Base-by-base conservation (phyloP, 352 stramenopile species). In the Phytophthora podocarpi region DNA sequence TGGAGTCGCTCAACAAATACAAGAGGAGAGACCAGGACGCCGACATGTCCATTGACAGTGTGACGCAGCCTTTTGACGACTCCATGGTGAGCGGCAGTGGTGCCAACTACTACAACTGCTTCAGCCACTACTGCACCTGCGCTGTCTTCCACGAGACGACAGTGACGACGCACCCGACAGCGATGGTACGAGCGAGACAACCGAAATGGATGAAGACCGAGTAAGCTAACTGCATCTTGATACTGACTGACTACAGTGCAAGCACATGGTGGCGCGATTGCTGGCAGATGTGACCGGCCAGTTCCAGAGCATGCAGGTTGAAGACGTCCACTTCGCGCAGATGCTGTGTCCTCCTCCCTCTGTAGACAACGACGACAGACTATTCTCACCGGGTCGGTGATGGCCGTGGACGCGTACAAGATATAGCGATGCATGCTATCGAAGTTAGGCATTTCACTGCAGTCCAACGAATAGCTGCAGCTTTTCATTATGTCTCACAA, bases 21-120 rank as follows among this genome's bases (percentile, higher is more conserved):
- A 72, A 72, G 9, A 41, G 53, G 27, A 50, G 36, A 11, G 43
- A 63, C 8, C 28, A 59, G 13, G 62, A 66, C 8, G 39, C 23
- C 4, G 35, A 72, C 36, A 9, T 43, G 37, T 60, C 50, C 7
- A 8, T 66, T 21, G 45, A 65, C 5, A 58, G 36, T 26, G 28
- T 63, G 21, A 83, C 77, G 28, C 67, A 87, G 36, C 63, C 76
- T 8, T 80, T 88, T 11, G 78, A 89, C 16, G 59, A 53, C 2
- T 69, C 55, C 20, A 68, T 80, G 48, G 59, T 68, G 53, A 70
- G 60, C 23, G 72, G 74, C n/a, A 69, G 36, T 13, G 74, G 75
- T 3, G 70, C 78, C 4, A 86, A 78, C 37, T 90, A 85, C 63
- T 90, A 90, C 78, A 90, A 87, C 51, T 85, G 76, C 64, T 85